These are phyloP conservation scores for Neonectria faginata DNA, from an alignment of 2,329 filamentous ascomycete genomes.

Conservation along the genomic window DNA sequence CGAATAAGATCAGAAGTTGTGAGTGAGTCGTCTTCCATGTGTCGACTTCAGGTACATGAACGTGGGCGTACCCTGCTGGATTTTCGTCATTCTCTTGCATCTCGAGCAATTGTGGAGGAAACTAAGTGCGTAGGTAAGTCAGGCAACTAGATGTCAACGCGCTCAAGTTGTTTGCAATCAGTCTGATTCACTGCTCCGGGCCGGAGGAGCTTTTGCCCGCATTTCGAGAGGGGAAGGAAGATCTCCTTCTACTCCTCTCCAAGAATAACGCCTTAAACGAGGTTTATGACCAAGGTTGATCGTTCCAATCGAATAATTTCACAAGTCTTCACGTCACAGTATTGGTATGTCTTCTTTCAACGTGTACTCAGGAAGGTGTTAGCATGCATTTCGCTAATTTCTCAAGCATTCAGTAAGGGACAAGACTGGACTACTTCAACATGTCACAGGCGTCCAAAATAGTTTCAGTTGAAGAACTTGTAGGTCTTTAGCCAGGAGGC, in stretches of 20 bases:
- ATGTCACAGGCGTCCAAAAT: constrained; percentile 19
- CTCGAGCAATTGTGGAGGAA: not conserved
- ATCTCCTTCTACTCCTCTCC: not conserved
- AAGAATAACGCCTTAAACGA: too few relatives aligned
- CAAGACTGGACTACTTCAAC: not conserved
- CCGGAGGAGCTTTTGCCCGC: constrained; percentile 26
- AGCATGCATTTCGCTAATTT: not conserved
- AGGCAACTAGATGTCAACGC: not conserved
- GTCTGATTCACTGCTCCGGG: constrained; percentile 6
- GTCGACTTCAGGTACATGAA: not conserved
- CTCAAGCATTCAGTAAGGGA: not conserved
- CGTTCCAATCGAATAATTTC: too few relatives aligned
- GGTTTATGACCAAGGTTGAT: not conserved
- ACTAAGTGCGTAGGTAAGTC: too few relatives aligned
- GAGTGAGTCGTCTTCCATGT: not conserved
- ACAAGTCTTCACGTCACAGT: not conserved
- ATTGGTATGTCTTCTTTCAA: not conserved
- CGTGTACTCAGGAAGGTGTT: not conserved
- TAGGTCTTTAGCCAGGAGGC: not conserved
- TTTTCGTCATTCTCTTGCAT: not conserved
- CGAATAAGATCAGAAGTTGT: not conserved
- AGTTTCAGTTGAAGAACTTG: constrained; percentile 21
- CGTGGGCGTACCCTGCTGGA: not conserved
- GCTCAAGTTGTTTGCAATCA: not conserved
- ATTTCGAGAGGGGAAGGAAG: constrained; percentile 20